Evolutionary conservation across 805 yeast species (phyloP).

Genomic region (Starmerella bombi): DNA sequence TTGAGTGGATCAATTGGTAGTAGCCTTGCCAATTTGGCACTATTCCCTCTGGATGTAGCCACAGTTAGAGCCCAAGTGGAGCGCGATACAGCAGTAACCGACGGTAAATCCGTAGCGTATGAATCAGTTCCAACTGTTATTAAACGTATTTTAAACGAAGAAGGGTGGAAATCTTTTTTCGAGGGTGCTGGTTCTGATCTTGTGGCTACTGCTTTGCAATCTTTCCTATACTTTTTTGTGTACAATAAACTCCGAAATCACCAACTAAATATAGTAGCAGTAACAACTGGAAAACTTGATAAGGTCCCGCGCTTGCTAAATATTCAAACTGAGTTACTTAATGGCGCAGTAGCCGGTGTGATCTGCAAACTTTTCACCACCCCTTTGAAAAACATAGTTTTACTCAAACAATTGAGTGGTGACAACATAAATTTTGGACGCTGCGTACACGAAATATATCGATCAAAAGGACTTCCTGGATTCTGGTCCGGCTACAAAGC

Average conservation of each 20-base stretch:
- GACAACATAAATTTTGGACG: not conserved
- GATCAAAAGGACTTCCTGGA: constrained; percentile 24
- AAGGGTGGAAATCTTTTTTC: constrained; percentile 63
- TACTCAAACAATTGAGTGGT: constrained; percentile 23
- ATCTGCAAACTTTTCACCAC: constrained; percentile 25
- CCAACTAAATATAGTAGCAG: constrained; percentile 19
- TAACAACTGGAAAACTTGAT: not conserved
- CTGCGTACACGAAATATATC: constrained; percentile 21
- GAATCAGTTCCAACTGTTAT: constrained; percentile 62
- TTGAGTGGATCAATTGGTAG: constrained; percentile 27
- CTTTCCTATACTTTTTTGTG: constrained; percentile 27
- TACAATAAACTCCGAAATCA: constrained; percentile 24
- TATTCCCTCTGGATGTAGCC: constrained; percentile 26
- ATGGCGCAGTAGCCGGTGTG: constrained; percentile 26
- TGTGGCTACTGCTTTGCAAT: constrained; percentile 23
- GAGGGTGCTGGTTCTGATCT: constrained; percentile 52
- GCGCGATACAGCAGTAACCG: constrained; percentile 11
- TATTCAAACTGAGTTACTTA: constrained; percentile 23
- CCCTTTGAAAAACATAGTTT: constrained; percentile 25
- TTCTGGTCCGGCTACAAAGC: constrained; percentile 28
- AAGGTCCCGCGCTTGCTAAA: constrained; percentile 22
- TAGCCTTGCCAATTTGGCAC: constrained; percentile 23
- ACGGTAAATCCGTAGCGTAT: not conserved
- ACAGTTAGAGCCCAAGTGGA: constrained; percentile 27
- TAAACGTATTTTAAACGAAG: constrained; percentile 50